A percentile compares a stretch with the other conserved stretches of the same genome.
phyloP scores from a whole-genome alignment of 495 filamentous ascomycete species.

The Schizothecium vesticola region DNA sequence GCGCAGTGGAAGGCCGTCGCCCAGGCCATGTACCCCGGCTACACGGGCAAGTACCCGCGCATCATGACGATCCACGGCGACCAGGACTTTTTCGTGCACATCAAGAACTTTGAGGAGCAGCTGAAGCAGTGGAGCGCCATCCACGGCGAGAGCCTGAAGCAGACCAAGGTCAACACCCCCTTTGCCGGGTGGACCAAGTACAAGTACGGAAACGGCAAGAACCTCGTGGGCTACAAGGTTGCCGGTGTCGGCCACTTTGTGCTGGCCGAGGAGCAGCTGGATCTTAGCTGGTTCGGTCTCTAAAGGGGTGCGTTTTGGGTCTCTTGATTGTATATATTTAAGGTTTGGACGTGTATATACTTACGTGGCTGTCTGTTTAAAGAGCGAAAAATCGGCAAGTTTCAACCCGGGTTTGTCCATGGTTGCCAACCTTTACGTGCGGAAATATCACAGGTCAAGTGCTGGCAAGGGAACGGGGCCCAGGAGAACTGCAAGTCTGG shows the following conservation, averaged over 20 bases:
- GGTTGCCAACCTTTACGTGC: too few species aligned
- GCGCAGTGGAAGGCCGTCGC: slow-evolving; percentile 1
- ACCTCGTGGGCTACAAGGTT: not conserved
- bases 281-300: not conserved
- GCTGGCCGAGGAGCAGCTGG: not conserved
- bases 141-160: not conserved
- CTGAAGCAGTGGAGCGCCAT: slow-evolving; percentile 3
- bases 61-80: slow-evolving; percentile 1
- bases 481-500: not conserved
- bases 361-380: not conserved
- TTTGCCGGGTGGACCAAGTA: not conserved
- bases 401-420: not conserved
- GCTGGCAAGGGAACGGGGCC: not conserved
- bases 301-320: not conserved
- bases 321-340: not conserved
- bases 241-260: not conserved
- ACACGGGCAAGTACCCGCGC: not conserved
- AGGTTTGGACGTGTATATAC: not conserved
- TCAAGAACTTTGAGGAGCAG: not conserved
- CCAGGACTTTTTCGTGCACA: not conserved
- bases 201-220: not conserved
- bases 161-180: not conserved
- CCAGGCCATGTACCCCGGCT: slow-evolving; percentile 1
- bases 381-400: not conserved
- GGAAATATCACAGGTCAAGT: not conserved